Base-by-base conservation (phyloP, 2,329 filamentous ascomycete species). In the Xylaria multiplex region DNA sequence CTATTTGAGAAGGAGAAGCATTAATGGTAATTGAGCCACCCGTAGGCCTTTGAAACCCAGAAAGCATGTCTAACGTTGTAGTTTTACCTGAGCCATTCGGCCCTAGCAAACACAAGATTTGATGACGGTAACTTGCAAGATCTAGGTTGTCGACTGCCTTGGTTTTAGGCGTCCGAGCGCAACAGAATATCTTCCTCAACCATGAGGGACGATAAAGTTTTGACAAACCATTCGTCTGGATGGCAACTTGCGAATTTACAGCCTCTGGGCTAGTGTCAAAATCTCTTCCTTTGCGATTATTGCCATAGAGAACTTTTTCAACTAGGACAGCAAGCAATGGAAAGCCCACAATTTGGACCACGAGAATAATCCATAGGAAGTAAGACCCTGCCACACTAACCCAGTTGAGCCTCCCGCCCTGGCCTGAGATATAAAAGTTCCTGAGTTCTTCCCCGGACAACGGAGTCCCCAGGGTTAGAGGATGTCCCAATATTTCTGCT, bases 51-150 rank as follows among this genome's bases (percentile, higher is more conserved):
- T 86, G 86, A 8, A 91, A 81, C 0, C 90, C 90, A 14, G 89
- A 85, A 55, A 92, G 86, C 67, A 89, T 86, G 59, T 91, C 88
- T 8, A 92, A 79, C 0, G 89, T 91, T 0, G 90, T 92, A 1
- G 86, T 90, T 73, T 93, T 92, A 14, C 90, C 90, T 53, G 85
- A 88, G 6, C 90, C 90, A 72, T 92, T 92, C 1, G 88, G 88
- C 14, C 90, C 90, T 0, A 92, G 81, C 0, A 92, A 79, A 4
- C 90, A 85, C 79, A 91, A 81, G 63, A 92, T 86, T 70, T 91
- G 83, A 19, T 88, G 83, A 74, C 85, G 81, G 46, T 85, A 81
- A 7, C 88, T 86, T 19, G 85, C 79, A 19, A 92, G 81, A 65
- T 81, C 85, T 48, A 93, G 79, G 35, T 86, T 79, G 35, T 91